These are phyloP conservation scores for Sodiomyces alkalinus DNA, from an alignment of 2,329 filamentous ascomycete genomes.

Conservation along the genomic window DNA sequence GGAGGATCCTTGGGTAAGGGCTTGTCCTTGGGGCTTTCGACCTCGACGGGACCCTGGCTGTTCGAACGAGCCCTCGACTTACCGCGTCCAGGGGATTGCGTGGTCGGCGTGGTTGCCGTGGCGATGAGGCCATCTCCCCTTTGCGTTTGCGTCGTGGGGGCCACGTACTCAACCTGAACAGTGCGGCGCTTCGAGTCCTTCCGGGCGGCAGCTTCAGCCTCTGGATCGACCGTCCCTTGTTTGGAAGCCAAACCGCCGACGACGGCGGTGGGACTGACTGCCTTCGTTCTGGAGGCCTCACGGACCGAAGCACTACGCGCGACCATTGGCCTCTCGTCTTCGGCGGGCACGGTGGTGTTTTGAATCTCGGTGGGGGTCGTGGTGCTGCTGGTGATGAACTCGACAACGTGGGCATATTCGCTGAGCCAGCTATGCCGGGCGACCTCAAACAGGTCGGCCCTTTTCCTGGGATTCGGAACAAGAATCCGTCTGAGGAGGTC, in stretches of 20 bases:
- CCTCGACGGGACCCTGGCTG: slow-evolving; percentile 35
- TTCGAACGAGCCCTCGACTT: slow-evolving; percentile 30
- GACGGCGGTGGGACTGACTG: slow-evolving; percentile 28
- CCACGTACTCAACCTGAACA: slow-evolving; percentile 95
- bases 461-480: slow-evolving; percentile 85
- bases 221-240: slow-evolving; percentile 57
- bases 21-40: slow-evolving; percentile 32
- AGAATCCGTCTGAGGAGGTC: slow-evolving; percentile 86
- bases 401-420: slow-evolving; percentile 92
- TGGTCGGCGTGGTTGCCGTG: too few species aligned
- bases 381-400: slow-evolving; percentile 91
- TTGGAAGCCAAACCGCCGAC: slow-evolving; percentile 56
- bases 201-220: slow-evolving; percentile 41
- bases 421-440: slow-evolving; percentile 96
- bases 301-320: slow-evolving; percentile 86
- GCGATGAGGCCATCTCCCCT: slow-evolving; percentile 47
- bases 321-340: slow-evolving; percentile 39
- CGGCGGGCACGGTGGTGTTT: slow-evolving; percentile 52
- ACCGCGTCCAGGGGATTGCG: slow-evolving; percentile 8
- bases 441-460: slow-evolving; percentile 93
- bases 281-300: slow-evolving; percentile 52
- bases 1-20: slow-evolving; percentile 44
- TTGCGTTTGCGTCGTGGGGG: slow-evolving; percentile 72
- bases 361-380: slow-evolving; percentile 77
- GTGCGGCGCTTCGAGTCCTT: slow-evolving; percentile 87